Evolutionary conservation across 2,329 filamentous ascomycete species (phyloP).

Genomic region (Verticillium tricorpus): DNA sequence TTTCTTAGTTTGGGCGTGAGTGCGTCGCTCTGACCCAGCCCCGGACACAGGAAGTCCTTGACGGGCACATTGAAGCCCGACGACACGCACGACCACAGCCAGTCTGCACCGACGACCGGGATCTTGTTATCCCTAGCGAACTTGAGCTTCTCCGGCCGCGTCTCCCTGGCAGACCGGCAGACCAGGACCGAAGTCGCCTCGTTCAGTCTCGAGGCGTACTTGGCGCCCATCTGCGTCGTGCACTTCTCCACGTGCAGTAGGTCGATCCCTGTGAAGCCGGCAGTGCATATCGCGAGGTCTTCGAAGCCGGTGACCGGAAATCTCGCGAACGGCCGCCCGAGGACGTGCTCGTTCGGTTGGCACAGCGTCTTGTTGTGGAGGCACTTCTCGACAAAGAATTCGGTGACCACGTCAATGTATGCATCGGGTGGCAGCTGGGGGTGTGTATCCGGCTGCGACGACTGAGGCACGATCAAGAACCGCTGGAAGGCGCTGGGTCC

Average conservation of each 20-base stretch:
- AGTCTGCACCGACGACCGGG: conserved; percentile 74
- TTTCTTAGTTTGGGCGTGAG: conserved; percentile 5
- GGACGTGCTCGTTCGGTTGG: conserved; percentile 62
- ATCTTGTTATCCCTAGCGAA: conserved; percentile 72
- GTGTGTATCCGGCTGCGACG: conserved; percentile 39
- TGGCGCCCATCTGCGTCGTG: conserved; percentile 71
- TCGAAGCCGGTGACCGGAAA: conserved; percentile 69
- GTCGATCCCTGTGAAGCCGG: conserved; percentile 79
- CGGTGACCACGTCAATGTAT: conserved; percentile 59
- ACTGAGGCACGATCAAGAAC: conserved; percentile 53
- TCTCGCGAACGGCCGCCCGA: conserved; percentile 70
- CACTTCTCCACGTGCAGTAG: conserved; percentile 78
- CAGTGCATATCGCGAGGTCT: conserved; percentile 69
- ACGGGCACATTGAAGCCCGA: conserved; percentile 44
- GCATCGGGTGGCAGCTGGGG: conserved; percentile 26
- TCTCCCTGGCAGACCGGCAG: conserved; percentile 53
- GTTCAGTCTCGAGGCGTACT: conserved; percentile 74
- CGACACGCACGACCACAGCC: conserved; percentile 80
- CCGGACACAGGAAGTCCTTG: conserved; percentile 41
- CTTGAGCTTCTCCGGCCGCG: conserved; percentile 72
- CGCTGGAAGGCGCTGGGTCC: conserved; percentile 28
- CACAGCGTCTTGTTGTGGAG: conserved; percentile 71
- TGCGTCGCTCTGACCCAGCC: conserved; percentile 25
- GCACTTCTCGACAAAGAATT: conserved; percentile 91
- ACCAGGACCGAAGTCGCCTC: conserved; percentile 70